These are phyloP conservation scores for Trametes meyenii DNA, from an alignment of 768 basidiomycete genomes.

Conservation along the genomic window DNA sequence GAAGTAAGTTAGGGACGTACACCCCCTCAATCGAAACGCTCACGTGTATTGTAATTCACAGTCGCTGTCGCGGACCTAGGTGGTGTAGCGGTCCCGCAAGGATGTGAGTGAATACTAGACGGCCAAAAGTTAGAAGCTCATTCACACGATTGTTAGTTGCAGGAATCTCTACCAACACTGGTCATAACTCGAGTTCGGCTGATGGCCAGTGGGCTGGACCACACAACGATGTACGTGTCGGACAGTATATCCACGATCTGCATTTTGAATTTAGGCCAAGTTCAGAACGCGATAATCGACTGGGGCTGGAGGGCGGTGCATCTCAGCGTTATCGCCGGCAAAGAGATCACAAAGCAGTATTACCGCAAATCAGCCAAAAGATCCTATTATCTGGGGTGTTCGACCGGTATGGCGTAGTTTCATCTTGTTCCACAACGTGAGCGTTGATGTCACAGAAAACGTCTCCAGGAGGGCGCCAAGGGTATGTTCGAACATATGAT, in stretches of 20 bases:
- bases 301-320: constrained; percentile 31
- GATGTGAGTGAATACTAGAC: constrained; percentile 11
- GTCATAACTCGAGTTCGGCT: constrained; percentile 7
- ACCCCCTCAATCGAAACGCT: no score
- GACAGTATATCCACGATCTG: background rate
- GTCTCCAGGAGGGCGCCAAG: constrained; percentile 32
- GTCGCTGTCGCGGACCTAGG: no score
- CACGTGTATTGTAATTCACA: no score
- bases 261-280: no score
- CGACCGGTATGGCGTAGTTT: constrained; percentile 9
- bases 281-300: constrained; percentile 31
- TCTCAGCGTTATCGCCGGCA: constrained; percentile 25
- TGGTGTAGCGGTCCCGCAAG: constrained; percentile 18
- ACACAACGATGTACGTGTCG: constrained; percentile 23
- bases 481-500: constrained; percentile 14
- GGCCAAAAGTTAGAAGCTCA: no score
- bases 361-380: constrained; percentile 23
- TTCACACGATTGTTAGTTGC: no score
- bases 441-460: constrained; percentile 28
- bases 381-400: constrained; percentile 35
- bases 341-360: constrained; percentile 29
- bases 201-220: constrained; percentile 20
- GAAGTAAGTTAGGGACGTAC: constrained; percentile 24
- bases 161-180: constrained; percentile 25
- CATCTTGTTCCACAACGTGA: constrained; percentile 23